Conservation (phyloP, 2,329 filamentous ascomycete genomes). For the Xylariaceae sp. region DNA sequence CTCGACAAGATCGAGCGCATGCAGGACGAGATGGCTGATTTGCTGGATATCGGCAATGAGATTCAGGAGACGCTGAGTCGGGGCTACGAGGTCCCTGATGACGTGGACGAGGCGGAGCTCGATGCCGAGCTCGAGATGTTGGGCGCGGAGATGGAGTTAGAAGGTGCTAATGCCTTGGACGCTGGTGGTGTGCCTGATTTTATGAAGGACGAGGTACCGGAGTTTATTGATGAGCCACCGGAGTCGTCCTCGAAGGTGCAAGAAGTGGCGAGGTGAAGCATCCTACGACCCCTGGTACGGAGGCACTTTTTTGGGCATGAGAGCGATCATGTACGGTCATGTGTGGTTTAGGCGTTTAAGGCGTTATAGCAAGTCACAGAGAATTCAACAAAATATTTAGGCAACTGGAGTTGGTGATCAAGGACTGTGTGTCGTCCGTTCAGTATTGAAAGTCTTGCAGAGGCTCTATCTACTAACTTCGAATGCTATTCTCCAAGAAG, state of each 20-base stretch:
- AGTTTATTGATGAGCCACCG: slow-evolving; percentile 91
- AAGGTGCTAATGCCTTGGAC: slow-evolving; percentile 52
- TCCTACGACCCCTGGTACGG: slow-evolving; percentile 10
- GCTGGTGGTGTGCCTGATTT: slow-evolving; percentile 68
- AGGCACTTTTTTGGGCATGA: not conserved
- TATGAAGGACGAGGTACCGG: slow-evolving; percentile 81
- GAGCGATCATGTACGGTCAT: not conserved
- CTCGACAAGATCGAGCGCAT: slow-evolving; percentile 95
- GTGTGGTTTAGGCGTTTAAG: slow-evolving; percentile 11
- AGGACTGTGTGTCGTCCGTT: slow-evolving; percentile 7
- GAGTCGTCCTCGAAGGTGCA: slow-evolving; percentile 69
- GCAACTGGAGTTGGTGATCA: slow-evolving; percentile 10
- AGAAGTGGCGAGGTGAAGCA: slow-evolving; percentile 59
- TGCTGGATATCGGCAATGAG: slow-evolving; percentile 96
- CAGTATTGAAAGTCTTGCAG: not conserved
- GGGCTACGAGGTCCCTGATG: slow-evolving; percentile 91
- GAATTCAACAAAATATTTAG: slow-evolving; percentile 1
- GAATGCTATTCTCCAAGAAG: slow-evolving; percentile 6
- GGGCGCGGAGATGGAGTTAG: slow-evolving; percentile 88
- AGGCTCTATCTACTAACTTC: slow-evolving; percentile 7
- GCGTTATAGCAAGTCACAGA: slow-evolving; percentile 19
- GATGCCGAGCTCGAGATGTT: slow-evolving; percentile 95
- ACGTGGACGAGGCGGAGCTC: slow-evolving; percentile 92
- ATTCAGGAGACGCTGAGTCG: slow-evolving; percentile 91
- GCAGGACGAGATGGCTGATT: slow-evolving; percentile 98